Conservation (phyloP, 2,329 filamentous ascomycete species). For the Ceratocystiopsis minuta region DNA sequence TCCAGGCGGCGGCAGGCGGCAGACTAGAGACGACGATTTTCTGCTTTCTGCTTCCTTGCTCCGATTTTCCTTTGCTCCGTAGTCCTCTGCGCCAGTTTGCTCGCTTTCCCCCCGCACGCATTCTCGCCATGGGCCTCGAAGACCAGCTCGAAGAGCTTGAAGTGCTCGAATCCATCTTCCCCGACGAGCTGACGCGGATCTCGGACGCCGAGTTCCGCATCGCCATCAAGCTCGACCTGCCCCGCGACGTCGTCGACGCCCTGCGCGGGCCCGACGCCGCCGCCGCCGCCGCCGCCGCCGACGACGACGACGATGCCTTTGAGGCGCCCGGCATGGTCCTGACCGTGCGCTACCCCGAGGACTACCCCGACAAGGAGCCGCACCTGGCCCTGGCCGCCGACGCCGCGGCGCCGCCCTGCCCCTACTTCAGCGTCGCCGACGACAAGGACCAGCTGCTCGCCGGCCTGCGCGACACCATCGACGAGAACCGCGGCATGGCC, state of each 20-base stretch:
- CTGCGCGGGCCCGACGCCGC: not conserved
- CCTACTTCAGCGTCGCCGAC: constrained; percentile 58
- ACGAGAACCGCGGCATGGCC: constrained; percentile 90
- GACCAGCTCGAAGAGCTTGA: constrained; percentile 93
- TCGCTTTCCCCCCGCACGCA: too few relatives aligned
- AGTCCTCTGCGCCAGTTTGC: too few relatives aligned
- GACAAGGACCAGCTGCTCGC: constrained; percentile 62
- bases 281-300: not conserved
- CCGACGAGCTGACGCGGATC: constrained; percentile 94
- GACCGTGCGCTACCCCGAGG: constrained; percentile 73
- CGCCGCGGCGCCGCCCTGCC: constrained; percentile 41
- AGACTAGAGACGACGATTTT: too few relatives aligned
- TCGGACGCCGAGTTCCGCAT: constrained; percentile 81
- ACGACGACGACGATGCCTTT: constrained; percentile 33
- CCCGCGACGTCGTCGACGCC: constrained; percentile 25
- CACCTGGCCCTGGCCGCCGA: constrained; percentile 55
- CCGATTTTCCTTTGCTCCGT: too few relatives aligned
- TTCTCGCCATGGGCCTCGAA: constrained; percentile 44
- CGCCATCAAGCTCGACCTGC: constrained; percentile 66
- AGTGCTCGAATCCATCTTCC: constrained; percentile 95
- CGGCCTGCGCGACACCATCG: constrained; percentile 53
- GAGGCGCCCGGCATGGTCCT: constrained; percentile 60
- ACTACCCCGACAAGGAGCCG: constrained; percentile 78
- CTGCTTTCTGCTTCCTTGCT: too few relatives aligned
- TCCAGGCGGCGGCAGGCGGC: too few relatives aligned